Percentiles rank a stretch among this genome's conserved stretches.
phyloP scores from a whole-genome alignment of 129 eudicot species.

The Helianthus tuberosus region DNA sequence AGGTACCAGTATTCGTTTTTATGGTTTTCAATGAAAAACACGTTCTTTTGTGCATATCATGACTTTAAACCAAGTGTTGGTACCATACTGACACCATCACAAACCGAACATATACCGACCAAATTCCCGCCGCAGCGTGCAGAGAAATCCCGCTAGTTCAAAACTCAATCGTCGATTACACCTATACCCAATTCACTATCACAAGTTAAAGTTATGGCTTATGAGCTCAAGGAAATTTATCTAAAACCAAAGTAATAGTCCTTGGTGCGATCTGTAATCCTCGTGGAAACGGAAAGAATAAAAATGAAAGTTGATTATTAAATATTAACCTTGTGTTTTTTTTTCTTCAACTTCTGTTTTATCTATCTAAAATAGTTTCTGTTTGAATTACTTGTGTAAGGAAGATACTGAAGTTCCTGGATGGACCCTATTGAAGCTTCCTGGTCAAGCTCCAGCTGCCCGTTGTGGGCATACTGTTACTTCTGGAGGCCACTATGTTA shows the following conservation, averaged over 20 bases:
- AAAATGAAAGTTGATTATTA: background rate
- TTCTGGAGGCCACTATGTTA: conserved; percentile 90
- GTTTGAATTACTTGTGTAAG: conserved; percentile 61
- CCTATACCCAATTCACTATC: background rate
- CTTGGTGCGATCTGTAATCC: conserved; percentile 1
- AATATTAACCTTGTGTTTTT: conserved; percentile 7
- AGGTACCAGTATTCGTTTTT: too few species aligned
- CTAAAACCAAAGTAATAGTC: conserved; percentile 8
- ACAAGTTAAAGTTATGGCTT: conserved; percentile 1
- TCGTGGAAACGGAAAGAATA: conserved; percentile 1
- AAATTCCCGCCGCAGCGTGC: too few species aligned
- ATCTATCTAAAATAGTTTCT: background rate
- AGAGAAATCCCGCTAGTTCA: too few species aligned
- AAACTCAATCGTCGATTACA: background rate
- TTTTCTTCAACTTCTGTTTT: conserved; percentile 6
- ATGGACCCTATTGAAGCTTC: conserved; percentile 98
- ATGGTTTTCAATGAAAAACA: too few species aligned
- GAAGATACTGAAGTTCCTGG: conserved; percentile 98
- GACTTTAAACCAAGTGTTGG: too few species aligned
- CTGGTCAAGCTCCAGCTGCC: conserved; percentile 96
- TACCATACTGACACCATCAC: too few species aligned
- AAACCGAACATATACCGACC: too few species aligned
- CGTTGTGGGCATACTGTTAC: conserved; percentile 96
- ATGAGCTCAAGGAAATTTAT: conserved; percentile 13
- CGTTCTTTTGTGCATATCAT: too few species aligned